Base-by-base conservation (phyloP, 495 filamentous ascomycete species). In the Hyaloscypha variabilis region DNA sequence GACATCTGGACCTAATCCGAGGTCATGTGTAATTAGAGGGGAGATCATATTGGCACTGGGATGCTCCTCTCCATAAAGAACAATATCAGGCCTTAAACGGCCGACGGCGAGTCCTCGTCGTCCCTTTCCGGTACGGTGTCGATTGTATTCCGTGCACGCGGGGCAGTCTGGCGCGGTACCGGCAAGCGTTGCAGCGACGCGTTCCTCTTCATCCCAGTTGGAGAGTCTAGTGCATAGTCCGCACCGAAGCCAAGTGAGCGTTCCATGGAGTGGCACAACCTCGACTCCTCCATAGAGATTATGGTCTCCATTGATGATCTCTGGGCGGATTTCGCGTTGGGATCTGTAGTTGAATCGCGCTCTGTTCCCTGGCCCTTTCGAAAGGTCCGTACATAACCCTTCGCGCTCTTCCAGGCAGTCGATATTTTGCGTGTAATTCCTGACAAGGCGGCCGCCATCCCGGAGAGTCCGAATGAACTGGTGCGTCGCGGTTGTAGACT, bases 361-460 rank as follows among this genome's bases (percentile, higher is more conserved):
- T 25, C 82, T 76, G 67, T 79, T 87, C 8, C 88, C 88, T 3
- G 82, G 78, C 1, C 88, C 88, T 6, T 77, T 73, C 6, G 76
- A 72, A 24, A 91, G 73, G 19, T 81, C 78, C 0, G 81, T 83
- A 29, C 75, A 77, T 49, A 91, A 79, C 8, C 88, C 87, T 23
- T 88, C 84, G 24, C 87, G 82, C 58, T 86, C 84, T 65, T 91
- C 88, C 6, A 91, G 78, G 63, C 83, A 83, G 64, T 91, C 88
- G 30, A 91, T 91, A 58, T 91, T 91, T 67, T 91, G 88, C 0
- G 88, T 90, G 67, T 90, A 90, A 59, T 87, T 88, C 34, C 88
- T 74, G 19, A 89, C 83, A 25, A 90, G 74, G 52, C 87, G 86
- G 2, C 86, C 81, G 39, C 79, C 79, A 71, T 90, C 86, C 17